phyloP scores from a whole-genome alignment of 2,329 filamentous ascomycete species.

The Lanzia echinophila region DNA sequence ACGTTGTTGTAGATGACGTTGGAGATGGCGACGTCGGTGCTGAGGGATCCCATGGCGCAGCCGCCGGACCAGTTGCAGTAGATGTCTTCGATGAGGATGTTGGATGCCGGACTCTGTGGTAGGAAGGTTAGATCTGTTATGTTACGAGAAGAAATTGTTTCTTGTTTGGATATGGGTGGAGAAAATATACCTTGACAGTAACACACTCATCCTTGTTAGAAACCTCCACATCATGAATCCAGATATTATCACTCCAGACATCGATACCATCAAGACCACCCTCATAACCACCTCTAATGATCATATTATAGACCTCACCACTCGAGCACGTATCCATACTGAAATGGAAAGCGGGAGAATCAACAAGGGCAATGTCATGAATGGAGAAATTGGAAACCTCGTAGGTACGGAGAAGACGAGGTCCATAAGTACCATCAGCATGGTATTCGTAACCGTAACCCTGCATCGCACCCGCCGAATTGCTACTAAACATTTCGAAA shows the following conservation, averaged over 20 bases:
- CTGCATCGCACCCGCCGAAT: conserved; percentile 45
- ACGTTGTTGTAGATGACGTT: conserved; percentile 49
- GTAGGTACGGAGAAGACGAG: conserved; percentile 18
- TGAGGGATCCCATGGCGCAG: conserved; percentile 51
- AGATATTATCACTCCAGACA: conserved; percentile 48
- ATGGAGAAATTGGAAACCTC: conserved; percentile 21
- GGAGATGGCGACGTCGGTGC: conserved; percentile 41
- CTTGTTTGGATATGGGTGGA: too few relatives aligned
- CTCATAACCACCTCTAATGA: conserved; percentile 44
- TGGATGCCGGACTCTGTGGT: conserved; percentile 45
- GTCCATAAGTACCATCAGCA: conserved; percentile 30
- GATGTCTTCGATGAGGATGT: conserved; percentile 53
- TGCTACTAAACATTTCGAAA: conserved; percentile 48
- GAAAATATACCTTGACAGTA: conserved; percentile 41
- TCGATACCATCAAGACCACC: conserved; percentile 52
- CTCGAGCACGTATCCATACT: conserved; percentile 43
- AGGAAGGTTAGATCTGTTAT: too few relatives aligned
- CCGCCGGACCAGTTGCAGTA: conserved; percentile 56
- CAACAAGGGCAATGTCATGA: conserved; percentile 23
- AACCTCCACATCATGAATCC: conserved; percentile 53
- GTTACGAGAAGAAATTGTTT: too few relatives aligned
- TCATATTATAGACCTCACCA: conserved; percentile 50
- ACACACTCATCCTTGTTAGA: conserved; percentile 58
- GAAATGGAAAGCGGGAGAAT: conserved; percentile 35
- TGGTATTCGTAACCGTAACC: conserved; percentile 46